Conservation (phyloP, 169 alveolate genomes). For the Plasmodium inui region DNA sequence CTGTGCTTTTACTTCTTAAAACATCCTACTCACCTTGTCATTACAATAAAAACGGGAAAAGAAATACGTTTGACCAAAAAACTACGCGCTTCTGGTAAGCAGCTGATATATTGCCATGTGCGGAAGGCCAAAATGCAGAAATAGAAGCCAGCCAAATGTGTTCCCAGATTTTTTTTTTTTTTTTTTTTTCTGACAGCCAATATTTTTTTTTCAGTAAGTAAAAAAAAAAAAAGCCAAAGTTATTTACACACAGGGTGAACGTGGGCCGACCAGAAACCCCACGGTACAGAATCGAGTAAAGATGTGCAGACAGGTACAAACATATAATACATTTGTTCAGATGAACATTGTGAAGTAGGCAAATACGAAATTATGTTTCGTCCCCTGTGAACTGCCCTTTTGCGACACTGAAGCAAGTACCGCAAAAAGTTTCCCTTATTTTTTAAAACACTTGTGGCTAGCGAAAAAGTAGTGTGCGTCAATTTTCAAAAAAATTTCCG, state of each 20-base stretch:
- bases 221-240: neutral
- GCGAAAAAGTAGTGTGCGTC: neutral
- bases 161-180: conserved; percentile 14
- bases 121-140: neutral
- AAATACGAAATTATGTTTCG: neutral
- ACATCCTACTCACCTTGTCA: conserved; percentile 45
- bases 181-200: conserved; percentile 7
- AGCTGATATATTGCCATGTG: neutral
- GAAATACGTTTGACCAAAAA: neutral
- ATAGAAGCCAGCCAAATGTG: neutral
- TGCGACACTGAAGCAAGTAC: neutral
- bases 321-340: neutral
- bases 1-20: conserved; percentile 62
- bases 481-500: neutral
- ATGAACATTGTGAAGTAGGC: neutral
- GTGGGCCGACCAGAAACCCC: neutral
- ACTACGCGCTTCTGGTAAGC: neutral
- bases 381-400: neutral
- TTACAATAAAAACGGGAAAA: conserved; percentile 22
- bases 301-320: neutral
- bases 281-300: neutral
- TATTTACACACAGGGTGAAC: neutral
- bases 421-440: neutral
- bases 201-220: neutral
- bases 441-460: neutral